A percentile compares a stretch with the other conserved stretches of the same genome.
phyloP scores from a whole-genome alignment of 2,329 filamentous ascomycete genomes.

The Akanthomyces dipterigenus region DNA sequence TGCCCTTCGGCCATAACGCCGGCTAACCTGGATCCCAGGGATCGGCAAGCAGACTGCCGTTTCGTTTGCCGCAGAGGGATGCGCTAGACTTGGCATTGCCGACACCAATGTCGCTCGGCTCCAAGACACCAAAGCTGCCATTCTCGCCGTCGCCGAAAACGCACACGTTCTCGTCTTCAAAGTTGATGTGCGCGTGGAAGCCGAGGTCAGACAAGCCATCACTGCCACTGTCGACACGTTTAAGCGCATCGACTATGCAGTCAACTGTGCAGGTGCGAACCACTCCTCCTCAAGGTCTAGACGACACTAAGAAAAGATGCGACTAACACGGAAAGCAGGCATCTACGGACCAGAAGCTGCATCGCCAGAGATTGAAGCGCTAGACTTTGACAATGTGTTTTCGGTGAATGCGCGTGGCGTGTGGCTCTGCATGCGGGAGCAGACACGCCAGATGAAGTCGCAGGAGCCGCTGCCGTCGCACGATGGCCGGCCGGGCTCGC shows the following conservation, averaged over 20 bases:
- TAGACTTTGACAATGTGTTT: constrained; percentile 37
- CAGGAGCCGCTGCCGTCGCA: constrained; percentile 36
- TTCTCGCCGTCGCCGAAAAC: constrained; percentile 21
- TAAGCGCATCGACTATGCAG: constrained; percentile 38
- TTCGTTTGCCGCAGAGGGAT: constrained; percentile 39
- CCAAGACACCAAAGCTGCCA: constrained; percentile 25
- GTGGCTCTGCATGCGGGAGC: constrained; percentile 38
- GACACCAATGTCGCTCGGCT: constrained; percentile 29
- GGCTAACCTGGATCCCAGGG: constrained; percentile 25
- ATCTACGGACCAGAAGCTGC: constrained; percentile 30
- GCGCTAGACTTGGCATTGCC: constrained; percentile 33
- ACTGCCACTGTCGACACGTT: constrained; percentile 26
- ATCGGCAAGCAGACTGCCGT: constrained; percentile 36
- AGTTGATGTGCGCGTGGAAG: constrained; percentile 30
- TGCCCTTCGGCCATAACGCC: too few species aligned
- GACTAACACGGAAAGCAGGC: constrained; percentile 17
- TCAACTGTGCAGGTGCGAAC: constrained; percentile 35
- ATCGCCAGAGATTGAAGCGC: constrained; percentile 26
- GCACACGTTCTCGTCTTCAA: constrained; percentile 20
- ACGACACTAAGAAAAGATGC: too few species aligned
- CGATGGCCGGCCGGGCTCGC: constrained; percentile 33
- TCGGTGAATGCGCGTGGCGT: constrained; percentile 36
- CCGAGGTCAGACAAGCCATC: constrained; percentile 28
- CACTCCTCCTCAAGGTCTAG: background rate
- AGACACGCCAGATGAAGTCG: constrained; percentile 35